These are phyloP conservation scores for Boletus austroedulis DNA, from an alignment of 1,284 basidiomycete species.

Conservation along the genomic window DNA sequence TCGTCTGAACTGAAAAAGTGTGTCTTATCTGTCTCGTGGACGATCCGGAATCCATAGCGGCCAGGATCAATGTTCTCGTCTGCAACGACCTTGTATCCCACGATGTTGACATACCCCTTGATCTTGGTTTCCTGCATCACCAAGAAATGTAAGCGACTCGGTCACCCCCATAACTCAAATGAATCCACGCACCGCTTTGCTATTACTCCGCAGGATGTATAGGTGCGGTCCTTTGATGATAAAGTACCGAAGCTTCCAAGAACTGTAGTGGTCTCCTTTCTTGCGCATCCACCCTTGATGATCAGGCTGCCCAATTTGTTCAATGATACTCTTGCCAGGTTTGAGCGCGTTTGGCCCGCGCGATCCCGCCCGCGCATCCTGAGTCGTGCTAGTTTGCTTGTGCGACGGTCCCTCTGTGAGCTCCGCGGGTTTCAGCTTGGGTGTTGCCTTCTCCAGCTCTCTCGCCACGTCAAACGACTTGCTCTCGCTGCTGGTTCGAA, in stretches of 20 bases:
- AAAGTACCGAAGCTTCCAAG: conserved; percentile 92
- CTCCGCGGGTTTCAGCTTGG: conserved; percentile 15
- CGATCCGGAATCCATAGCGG: conserved; percentile 92
- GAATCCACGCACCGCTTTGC: conserved; percentile 51
- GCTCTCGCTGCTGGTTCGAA: conserved; percentile 11
- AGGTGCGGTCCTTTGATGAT: conserved; percentile 92
- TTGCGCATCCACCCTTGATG: conserved; percentile 94
- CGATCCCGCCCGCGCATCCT: conserved; percentile 15
- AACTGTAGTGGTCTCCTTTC: conserved; percentile 90
- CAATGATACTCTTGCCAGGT: conserved; percentile 69
- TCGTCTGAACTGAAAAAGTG: conserved; percentile 94
- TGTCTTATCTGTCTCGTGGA: conserved; percentile 85
- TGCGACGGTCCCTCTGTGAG: conserved; percentile 38
- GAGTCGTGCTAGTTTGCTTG: conserved; percentile 50
- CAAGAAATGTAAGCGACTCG: conserved; percentile 1
- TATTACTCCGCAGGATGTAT: conserved; percentile 79
- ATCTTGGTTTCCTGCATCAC: conserved; percentile 78
- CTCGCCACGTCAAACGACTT: conserved; percentile 23
- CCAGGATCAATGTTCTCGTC: conserved; percentile 93
- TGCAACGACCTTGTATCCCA: conserved; percentile 90
- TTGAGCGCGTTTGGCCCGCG: conserved; percentile 44
- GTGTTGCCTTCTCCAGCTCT: conserved; percentile 23
- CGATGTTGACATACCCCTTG: conserved; percentile 92
- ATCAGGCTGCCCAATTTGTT: conserved; percentile 88
- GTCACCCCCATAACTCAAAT: not conserved